A percentile compares a stretch with the other conserved stretches of the same genome.
Conservation (phyloP, 2,329 filamentous ascomycete species). For the Claviceps sp. region DNA sequence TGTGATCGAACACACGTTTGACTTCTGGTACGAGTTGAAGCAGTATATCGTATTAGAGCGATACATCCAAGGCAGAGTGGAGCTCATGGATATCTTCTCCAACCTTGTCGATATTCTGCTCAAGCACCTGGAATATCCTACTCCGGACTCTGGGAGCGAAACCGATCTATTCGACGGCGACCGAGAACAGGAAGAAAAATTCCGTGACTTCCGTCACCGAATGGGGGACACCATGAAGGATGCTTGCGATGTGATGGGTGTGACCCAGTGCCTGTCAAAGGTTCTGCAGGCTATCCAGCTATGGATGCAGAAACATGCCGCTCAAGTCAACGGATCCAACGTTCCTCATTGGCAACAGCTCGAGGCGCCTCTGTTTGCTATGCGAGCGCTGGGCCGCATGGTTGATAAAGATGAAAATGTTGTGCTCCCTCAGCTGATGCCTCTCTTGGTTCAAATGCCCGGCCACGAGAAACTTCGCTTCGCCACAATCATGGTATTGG, state of each 20-base stretch:
- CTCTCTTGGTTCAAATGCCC: conserved; percentile 84
- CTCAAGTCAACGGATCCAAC: conserved; percentile 55
- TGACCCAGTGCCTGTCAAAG: conserved; percentile 81
- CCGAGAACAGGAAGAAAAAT: conserved; percentile 90
- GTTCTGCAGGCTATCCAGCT: conserved; percentile 73
- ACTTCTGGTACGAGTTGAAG: conserved; percentile 97
- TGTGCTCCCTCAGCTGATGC: conserved; percentile 83
- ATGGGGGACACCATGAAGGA: conserved; percentile 99
- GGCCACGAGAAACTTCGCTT: conserved; percentile 97
- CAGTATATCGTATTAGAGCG: conserved; percentile 86
- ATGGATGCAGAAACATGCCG: conserved; percentile 76
- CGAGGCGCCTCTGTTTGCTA: conserved; percentile 86
- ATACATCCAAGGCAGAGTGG: conserved; percentile 69
- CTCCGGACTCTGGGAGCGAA: conserved; percentile 58
- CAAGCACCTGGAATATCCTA: conserved; percentile 76
- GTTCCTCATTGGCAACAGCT: conserved; percentile 95
- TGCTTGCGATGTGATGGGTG: conserved; percentile 89
- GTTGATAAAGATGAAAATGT: conserved; percentile 78
- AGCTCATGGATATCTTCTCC: conserved; percentile 70
- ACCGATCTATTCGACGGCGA: conserved; percentile 89
- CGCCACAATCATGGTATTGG: conserved; percentile 94
- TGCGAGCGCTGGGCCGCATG: conserved; percentile 94
- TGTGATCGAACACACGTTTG: conserved; percentile 85
- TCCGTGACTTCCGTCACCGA: conserved; percentile 87
- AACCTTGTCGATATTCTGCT: conserved; percentile 89